Evolutionary conservation across 805 yeast species (phyloP), one percentile per base, ranked within the genome.

Genomic region (Kluyveromyces siamensis): DNA sequence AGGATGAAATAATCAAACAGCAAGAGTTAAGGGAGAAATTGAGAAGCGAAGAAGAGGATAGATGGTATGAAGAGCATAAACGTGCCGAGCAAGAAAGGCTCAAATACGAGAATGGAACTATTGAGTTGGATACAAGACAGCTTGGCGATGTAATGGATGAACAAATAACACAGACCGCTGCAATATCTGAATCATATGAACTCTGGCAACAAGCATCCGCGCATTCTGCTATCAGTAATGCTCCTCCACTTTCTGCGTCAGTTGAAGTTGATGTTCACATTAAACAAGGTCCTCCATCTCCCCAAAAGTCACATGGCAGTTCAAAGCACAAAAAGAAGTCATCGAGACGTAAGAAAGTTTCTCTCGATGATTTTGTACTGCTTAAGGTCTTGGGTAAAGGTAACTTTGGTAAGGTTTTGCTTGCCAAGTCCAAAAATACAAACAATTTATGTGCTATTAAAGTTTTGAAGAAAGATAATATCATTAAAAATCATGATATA

Each of bases 331-430:
- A 55, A 46, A 65, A 53, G 52, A 57, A 52, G 47, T 46, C 54
- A 7, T 48, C 58, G 10, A 62, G 72, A 56, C 80, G 87, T 56
- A 80, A 84, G 59, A 84, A 82, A 66, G 80, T 90, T 48, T 97
- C 99, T 0, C 75, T 93, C 49, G 98, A 93, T 65, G 98, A 93
- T 68, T 93, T 93, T 75, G 84, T 87, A 57, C 85, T 93, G 61
- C 70, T 93, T 56, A 95, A 97, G 9, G 99, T 93, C 9, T 75
- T 93, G 50, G 99, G 99, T 59, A 93, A 90, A 65, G 99, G 99
- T 70, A 93, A 93, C 66, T 93, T 93, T 66, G 99, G 99, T 69
- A 93, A 93, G 64, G 99, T 93, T 49, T 87, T 93, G 90, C 76
- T 93, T 56, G 98, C 97, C 1, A 96, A 91, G 69, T 86, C 96